Evolutionary conservation across 805 yeast species (phyloP).

Genomic region (Kockiozyma suomiensis): DNA sequence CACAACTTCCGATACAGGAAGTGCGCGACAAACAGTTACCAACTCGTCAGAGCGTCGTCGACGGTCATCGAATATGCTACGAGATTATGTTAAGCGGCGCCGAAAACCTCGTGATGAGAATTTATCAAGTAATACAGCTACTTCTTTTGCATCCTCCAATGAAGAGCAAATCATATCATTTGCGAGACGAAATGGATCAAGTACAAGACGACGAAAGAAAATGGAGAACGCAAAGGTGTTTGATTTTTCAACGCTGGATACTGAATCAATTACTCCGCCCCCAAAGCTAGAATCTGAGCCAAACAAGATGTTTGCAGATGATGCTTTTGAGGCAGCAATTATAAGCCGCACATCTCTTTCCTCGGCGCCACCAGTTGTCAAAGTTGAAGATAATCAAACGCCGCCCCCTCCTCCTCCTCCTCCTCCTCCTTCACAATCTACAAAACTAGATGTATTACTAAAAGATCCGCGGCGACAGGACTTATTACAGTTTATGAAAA

Average conservation of each 20-base stretch:
- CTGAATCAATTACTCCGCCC: neutral
- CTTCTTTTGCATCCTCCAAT: too few species aligned
- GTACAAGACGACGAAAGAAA: neutral
- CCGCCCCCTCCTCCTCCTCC: neutral
- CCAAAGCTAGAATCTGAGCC: neutral
- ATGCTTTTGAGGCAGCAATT: conserved; percentile 2
- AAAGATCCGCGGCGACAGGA: conserved; percentile 20
- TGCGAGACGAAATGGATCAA: neutral
- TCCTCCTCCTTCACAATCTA: too few species aligned
- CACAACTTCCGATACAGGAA: too few species aligned
- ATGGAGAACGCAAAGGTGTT: neutral
- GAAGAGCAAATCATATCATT: too few species aligned
- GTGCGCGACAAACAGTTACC: neutral
- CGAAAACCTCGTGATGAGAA: neutral
- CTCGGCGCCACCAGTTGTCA: too few species aligned
- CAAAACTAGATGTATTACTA: neutral
- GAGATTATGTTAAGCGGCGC: conserved; percentile 8
- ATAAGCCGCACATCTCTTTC: too few species aligned
- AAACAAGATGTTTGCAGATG: neutral
- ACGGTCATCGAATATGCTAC: neutral
- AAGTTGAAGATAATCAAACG: neutral
- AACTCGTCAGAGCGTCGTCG: neutral
- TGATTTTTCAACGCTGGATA: conserved; percentile 1
- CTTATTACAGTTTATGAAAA: conserved; percentile 9
- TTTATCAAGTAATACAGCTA: neutral